Conservation (phyloP, 75 land plant genomes). For the Cupressus sempervirens region DNA sequence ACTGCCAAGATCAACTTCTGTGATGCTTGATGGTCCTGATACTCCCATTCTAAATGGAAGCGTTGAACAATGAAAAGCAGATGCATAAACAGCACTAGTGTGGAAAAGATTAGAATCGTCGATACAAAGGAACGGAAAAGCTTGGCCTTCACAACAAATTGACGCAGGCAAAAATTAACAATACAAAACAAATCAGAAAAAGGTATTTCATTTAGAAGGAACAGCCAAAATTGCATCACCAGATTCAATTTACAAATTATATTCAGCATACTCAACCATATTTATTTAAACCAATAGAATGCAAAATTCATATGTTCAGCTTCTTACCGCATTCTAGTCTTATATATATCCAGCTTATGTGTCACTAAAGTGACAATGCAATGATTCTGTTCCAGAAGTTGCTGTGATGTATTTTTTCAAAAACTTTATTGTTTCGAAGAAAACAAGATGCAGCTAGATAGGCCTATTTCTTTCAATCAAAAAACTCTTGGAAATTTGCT, state of each 20-base stretch:
- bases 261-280: neutral
- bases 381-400: neutral
- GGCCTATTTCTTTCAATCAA: neutral
- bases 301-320: neutral
- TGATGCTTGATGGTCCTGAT: constrained; percentile 40
- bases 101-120: constrained; percentile 75
- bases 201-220: neutral
- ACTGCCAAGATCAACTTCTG: constrained; percentile 46
- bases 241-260: neutral
- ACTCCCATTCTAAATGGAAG: constrained; percentile 76
- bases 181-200: neutral
- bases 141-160: constrained; percentile 39
- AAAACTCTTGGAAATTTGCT: neutral
- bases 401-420: neutral
- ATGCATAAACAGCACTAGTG: constrained; percentile 90
- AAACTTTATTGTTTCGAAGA: neutral
- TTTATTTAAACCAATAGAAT: neutral
- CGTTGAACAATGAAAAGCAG: constrained; percentile 55
- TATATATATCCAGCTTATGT: neutral
- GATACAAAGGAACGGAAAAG: constrained; percentile 38
- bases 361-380: neutral
- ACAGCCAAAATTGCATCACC: neutral
- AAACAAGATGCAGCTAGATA: neutral
- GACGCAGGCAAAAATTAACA: constrained; percentile 9
- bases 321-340: neutral